These are phyloP conservation scores for Kodamaea hsintzibuensis DNA, from an alignment of 805 yeast species.

Conservation along the genomic window DNA sequence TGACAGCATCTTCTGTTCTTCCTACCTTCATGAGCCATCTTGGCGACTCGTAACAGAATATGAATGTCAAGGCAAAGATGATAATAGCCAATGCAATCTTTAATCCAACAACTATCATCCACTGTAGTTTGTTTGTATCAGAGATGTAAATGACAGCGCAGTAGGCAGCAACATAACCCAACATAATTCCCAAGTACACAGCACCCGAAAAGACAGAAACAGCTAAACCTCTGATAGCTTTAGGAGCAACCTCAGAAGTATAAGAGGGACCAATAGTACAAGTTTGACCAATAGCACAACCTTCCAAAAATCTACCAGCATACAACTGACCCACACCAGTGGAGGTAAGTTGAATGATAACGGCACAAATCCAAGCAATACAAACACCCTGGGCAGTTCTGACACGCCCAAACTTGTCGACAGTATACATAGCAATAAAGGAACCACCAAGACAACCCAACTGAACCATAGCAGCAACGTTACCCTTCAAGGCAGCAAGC, in stretches of 20 bases:
- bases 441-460: conserved; percentile 43
- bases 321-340: conserved; percentile 26
- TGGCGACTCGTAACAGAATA: conserved; percentile 36
- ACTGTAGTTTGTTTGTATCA: conserved; percentile 26
- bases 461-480: conserved; percentile 36
- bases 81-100: conserved; percentile 42
- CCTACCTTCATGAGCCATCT: conserved; percentile 36
- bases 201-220: conserved; percentile 32
- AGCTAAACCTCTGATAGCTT: conserved; percentile 41
- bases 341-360: conserved; percentile 36
- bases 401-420: conserved; percentile 47
- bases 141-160: conserved; percentile 47
- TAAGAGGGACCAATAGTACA: conserved; percentile 39
- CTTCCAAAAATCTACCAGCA: conserved; percentile 38
- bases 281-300: conserved; percentile 35
- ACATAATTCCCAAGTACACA: conserved; percentile 43
- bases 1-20: conserved; percentile 30
- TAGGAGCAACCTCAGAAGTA: conserved; percentile 36
- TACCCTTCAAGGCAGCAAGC: conserved; percentile 22
- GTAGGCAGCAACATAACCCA: conserved; percentile 51
- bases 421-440: conserved; percentile 29
- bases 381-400: conserved; percentile 32
- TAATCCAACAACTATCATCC: conserved; percentile 40
- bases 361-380: conserved; percentile 26
- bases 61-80: conserved; percentile 30